These are phyloP conservation scores for Moringa oleifera DNA, from an alignment of 345 rosid species.

Conservation along the genomic window DNA sequence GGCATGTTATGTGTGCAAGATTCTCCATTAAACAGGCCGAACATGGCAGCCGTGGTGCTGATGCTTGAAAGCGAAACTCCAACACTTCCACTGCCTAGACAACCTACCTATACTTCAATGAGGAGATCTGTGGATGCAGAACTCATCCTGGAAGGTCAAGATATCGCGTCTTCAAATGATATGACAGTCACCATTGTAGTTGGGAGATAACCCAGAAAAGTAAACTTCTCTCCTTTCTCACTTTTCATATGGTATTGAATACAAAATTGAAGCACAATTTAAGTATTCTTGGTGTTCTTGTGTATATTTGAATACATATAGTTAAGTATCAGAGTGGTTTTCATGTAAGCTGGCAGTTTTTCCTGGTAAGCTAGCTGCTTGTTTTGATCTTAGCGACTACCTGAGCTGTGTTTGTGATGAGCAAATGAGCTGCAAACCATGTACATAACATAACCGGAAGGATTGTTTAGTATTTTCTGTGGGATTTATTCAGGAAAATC, in stretches of 20 bases:
- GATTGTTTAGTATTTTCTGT: too few species aligned
- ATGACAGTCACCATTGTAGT: conserved; percentile 42
- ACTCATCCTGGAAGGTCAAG: conserved; percentile 28
- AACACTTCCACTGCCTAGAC: conserved; percentile 46
- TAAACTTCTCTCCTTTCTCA: neutral
- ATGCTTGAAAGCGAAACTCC: conserved; percentile 67
- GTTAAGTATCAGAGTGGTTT: too few species aligned
- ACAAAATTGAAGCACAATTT: neutral
- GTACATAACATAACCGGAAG: too few species aligned
- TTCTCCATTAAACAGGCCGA: conserved; percentile 54
- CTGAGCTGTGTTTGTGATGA: too few species aligned
- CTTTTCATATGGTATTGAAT: neutral
- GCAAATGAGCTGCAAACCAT: too few species aligned
- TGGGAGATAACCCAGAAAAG: conserved; percentile 36
- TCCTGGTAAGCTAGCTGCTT: too few species aligned
- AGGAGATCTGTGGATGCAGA: conserved; percentile 39
- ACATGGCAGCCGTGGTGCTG: conserved; percentile 59
- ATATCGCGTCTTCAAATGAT: conserved; percentile 45
- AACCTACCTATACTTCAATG: conserved; percentile 48
- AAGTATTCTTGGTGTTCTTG: neutral
- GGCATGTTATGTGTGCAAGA: conserved; percentile 88
- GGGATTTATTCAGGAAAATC: too few species aligned
- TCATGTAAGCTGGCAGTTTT: too few species aligned
- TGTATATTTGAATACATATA: too few species aligned
- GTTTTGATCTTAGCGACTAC: too few species aligned